Percentiles rank a stretch among this genome's conserved stretches.
Evolutionary conservation across 2,329 filamentous ascomycete genomes (phyloP).

Genomic region (Myriosclerotinia curreyana): DNA sequence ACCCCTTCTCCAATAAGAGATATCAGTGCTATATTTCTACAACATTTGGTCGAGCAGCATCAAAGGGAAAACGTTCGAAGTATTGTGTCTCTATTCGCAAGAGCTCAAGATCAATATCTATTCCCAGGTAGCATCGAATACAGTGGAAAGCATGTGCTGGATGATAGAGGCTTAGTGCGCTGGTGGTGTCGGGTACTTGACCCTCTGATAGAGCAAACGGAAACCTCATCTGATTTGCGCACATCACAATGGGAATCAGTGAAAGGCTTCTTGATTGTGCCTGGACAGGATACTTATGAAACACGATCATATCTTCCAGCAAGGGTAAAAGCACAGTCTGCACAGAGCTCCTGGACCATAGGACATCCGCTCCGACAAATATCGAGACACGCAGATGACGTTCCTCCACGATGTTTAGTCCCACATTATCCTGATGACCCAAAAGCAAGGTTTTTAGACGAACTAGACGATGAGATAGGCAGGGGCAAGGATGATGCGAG

Average conservation of each 20-base stretch:
- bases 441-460: slow-evolving; percentile 83
- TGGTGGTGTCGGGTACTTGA: slow-evolving; percentile 95
- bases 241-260: slow-evolving; percentile 45
- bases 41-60: slow-evolving; percentile 67
- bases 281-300: slow-evolving; percentile 79
- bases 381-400: slow-evolving; percentile 60
- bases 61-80: slow-evolving; percentile 63
- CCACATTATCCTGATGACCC: slow-evolving; percentile 94
- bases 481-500: slow-evolving; percentile 54
- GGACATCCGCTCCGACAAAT: slow-evolving; percentile 66
- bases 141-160: slow-evolving; percentile 80
- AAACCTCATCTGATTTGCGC: not conserved
- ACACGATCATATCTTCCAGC: slow-evolving; percentile 73
- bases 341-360: slow-evolving; percentile 56
- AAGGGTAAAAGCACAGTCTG: slow-evolving; percentile 33
- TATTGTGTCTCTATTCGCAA: slow-evolving; percentile 85
- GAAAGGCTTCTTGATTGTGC: slow-evolving; percentile 82
- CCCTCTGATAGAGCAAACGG: slow-evolving; percentile 53
- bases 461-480: slow-evolving; percentile 79
- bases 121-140: slow-evolving; percentile 92
- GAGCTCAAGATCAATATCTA: slow-evolving; percentile 88
- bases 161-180: slow-evolving; percentile 83
- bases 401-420: slow-evolving; percentile 79
- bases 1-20: slow-evolving; percentile 69
- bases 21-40: slow-evolving; percentile 71